These are phyloP conservation scores for Aspergillus sp. DNA, from an alignment of 2,329 filamentous ascomycete species.

Conservation along the genomic window DNA sequence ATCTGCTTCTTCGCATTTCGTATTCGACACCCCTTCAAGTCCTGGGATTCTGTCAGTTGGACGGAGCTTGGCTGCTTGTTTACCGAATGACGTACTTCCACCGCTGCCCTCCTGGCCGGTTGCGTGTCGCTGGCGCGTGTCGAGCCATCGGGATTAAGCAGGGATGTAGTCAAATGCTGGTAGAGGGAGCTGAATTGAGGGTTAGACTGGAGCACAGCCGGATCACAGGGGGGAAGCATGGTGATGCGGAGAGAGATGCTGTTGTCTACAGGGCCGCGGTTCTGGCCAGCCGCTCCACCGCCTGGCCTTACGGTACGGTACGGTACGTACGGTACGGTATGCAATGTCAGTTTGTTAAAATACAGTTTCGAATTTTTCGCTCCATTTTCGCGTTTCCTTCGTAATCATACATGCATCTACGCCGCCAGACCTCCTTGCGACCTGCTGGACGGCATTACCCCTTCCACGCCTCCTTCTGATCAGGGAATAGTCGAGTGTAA, in stretches of 20 bases:
- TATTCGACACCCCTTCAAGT: conserved; percentile 25
- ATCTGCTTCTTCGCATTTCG: conserved; percentile 25
- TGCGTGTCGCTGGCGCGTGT: conserved; percentile 23
- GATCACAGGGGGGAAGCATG: conserved; percentile 37
- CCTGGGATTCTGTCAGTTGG: conserved; percentile 13
- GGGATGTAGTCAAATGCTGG: conserved; percentile 26
- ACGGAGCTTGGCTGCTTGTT: background rate
- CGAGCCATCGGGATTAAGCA: conserved; percentile 34
- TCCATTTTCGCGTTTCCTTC: conserved; percentile 30
- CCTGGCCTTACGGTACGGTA: background rate
- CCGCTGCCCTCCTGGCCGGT: conserved; percentile 19
- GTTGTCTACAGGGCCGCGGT: conserved; percentile 9
- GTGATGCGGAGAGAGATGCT: conserved; percentile 9
- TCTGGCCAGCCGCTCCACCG: background rate
- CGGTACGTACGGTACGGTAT: background rate
- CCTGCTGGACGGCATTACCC: too few relatives aligned
- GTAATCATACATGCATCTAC: conserved; percentile 27
- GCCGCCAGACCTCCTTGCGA: too few relatives aligned
- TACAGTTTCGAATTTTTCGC: conserved; percentile 12
- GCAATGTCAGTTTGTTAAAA: background rate
- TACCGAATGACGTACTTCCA: conserved; percentile 20
- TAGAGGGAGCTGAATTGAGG: conserved; percentile 36
- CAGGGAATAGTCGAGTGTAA: too few relatives aligned
- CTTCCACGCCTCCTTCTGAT: too few relatives aligned
- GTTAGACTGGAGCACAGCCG: conserved; percentile 30